Conservation (phyloP, 345 rosid genomes). For the Linum lewisii region DNA sequence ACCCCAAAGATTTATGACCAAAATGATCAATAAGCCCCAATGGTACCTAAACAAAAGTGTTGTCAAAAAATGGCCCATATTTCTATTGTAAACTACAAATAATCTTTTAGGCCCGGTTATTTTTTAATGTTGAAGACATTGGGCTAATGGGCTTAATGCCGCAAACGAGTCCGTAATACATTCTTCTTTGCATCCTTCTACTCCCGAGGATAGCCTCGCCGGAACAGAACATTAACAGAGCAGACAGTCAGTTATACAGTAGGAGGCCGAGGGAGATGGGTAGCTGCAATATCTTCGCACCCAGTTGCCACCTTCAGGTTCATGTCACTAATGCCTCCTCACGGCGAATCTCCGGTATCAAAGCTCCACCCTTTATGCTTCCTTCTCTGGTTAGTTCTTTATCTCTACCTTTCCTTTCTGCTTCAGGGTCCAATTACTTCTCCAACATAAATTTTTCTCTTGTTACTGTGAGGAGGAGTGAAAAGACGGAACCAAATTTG, state of each 20-base stretch:
- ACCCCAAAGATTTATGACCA: too few species aligned
- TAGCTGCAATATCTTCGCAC: background rate
- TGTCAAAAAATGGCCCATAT: too few species aligned
- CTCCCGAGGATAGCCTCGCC: background rate
- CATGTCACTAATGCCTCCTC: background rate
- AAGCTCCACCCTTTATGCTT: background rate
- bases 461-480: background rate
- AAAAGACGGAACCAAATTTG: too few species aligned
- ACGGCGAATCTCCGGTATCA: background rate
- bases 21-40: too few species aligned
- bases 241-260: background rate
- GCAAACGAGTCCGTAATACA: background rate
- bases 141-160: background rate
- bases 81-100: too few species aligned
- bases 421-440: background rate
- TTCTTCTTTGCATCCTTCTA: background rate
- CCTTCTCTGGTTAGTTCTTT: background rate
- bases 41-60: too few species aligned
- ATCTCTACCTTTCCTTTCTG: background rate
- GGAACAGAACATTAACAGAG: background rate
- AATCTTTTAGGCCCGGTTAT: too few species aligned
- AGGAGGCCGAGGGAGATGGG: slow-evolving; percentile 4
- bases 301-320: slow-evolving; percentile 6
- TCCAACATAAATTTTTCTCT: background rate
- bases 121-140: too few species aligned